Conservation (phyloP, 805 yeast species). For the Dipodascus geniculatus region DNA sequence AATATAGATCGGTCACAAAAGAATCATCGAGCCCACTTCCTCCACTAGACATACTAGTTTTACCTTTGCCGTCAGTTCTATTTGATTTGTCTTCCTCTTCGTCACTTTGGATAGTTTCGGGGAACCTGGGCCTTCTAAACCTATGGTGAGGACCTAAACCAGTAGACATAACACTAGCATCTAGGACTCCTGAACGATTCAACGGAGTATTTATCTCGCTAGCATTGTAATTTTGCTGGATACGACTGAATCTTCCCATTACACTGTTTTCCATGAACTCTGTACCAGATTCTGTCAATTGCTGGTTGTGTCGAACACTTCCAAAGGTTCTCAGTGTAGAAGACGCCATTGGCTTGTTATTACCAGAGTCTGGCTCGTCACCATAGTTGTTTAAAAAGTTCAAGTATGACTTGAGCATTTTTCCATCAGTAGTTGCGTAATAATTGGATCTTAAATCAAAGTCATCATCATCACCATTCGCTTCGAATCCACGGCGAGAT, state of each 20-base stretch:
- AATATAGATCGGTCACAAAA: not conserved
- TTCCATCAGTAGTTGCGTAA: conserved; percentile 51
- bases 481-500: conserved; percentile 8
- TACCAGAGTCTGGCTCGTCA: conserved; percentile 6
- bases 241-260: conserved; percentile 21
- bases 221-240: conserved; percentile 7
- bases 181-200: conserved; percentile 2
- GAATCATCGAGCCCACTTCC: not conserved
- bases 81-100: conserved; percentile 1
- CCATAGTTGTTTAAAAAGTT: conserved; percentile 82
- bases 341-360: conserved; percentile 2
- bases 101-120: conserved; percentile 3
- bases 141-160: not conserved
- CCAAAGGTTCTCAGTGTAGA: not conserved
- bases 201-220: not conserved
- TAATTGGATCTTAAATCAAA: conserved; percentile 22
- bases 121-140: conserved; percentile 1
- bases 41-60: conserved; percentile 5
- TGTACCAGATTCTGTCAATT: not conserved
- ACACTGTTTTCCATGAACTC: conserved; percentile 19
- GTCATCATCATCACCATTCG: conserved; percentile 9
- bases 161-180: not conserved
- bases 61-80: not conserved
- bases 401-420: conserved; percentile 85
- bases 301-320: not conserved